Base-by-base conservation (phyloP, 2,329 filamentous ascomycete species). In the Clathrospora elynae region DNA sequence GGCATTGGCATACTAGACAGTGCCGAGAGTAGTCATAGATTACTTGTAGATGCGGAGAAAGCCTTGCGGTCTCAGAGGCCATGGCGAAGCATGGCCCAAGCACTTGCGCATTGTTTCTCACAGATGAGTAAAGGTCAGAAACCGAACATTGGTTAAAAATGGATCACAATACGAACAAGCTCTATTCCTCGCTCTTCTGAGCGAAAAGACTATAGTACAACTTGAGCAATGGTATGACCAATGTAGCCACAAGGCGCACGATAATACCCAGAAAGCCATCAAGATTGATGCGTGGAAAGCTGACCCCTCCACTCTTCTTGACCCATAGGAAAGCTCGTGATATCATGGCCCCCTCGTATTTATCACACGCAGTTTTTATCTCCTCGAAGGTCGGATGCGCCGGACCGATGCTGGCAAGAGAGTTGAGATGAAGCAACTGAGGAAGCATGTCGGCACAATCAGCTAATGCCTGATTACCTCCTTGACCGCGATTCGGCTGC, bases 401-500 rank as follows among this genome's bases (percentile, higher is more conserved):
- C 11, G 22, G 22, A 11, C 22, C 22, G 11, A 24, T 24, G 22
- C 22, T 24, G 22, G 22, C 22, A 24, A 24, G 22, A 11, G 22
- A 24, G 14, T 32, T 32, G 13, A 32, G 14, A 19, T 32, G 29
- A 19, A 36, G 34, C 10, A 36, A 17, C n/a, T 17, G 22, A 18
- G 34, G 34, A 18, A 36, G 23, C 11, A 26, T 18, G 22, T 36
- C 34, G 11, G 23, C 34, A 12, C 22, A 25, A 18, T 36, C 34
- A 3, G 20, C 19, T 9, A 36, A 7, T 9, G 34, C 34, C 16
- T 36, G 34, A 18, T 36, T 36, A 18, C 34, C 34, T 23, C 34
- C 34, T 28, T 36, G 34, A 13, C 34, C 34, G n/a, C 34, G 34
- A 18, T 36, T 36, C 8, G 34, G 34, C 14, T 36, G 34, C 34